Evolutionary conservation across 345 rosid genomes (phyloP), one percentile per base, ranked within the genome.

Genomic region (Dimocarpus longan): DNA sequence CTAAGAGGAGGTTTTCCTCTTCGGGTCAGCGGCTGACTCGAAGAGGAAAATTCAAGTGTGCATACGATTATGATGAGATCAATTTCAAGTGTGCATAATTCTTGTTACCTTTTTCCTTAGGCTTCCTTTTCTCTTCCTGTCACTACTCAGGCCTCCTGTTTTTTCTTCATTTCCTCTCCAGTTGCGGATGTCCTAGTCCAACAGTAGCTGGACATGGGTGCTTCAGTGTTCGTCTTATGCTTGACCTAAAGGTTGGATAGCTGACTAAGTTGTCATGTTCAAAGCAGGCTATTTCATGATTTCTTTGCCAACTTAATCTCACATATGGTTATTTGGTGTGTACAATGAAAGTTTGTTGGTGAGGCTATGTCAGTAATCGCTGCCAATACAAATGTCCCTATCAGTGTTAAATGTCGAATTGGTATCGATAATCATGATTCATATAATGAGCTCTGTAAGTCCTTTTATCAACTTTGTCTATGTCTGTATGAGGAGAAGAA

Each of bases 161-260:
- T 76, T 66, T 22, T 59, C 57, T 44, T 10, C 50, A 71, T 24
- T 68, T 50, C 57, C 66, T 78, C n/a, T 16, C 74, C 79, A 96
- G 98, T 84, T 94, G 99, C 80, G 98, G 99, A 42, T 96, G 99
- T 80, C 99, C 98, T 43, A 96, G 99, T 86, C 97, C 97, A 57
- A 94, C 59, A 85, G 99, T 96, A 62, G 97, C 98, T 79, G 98
- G 98, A 74, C 92, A 91, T 85, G 98, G 99, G 13, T 96, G 99
- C 84, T 96, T 96, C 83, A 98, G 99, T 78, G 99, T 88, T 79
- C 76, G 90, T 77, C 98, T 90, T 87, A 96, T 94, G 99, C 99
- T 94, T 81, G 91, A 94, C 84, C 97, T 97, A 50, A 90, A 95
- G 98, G 98, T 94, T 82, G 59, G 81, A 32, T 81, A 16, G 46